These are phyloP conservation scores for Diutina siamensis DNA, from an alignment of 1,139 yeast species.

Conservation along the genomic window DNA sequence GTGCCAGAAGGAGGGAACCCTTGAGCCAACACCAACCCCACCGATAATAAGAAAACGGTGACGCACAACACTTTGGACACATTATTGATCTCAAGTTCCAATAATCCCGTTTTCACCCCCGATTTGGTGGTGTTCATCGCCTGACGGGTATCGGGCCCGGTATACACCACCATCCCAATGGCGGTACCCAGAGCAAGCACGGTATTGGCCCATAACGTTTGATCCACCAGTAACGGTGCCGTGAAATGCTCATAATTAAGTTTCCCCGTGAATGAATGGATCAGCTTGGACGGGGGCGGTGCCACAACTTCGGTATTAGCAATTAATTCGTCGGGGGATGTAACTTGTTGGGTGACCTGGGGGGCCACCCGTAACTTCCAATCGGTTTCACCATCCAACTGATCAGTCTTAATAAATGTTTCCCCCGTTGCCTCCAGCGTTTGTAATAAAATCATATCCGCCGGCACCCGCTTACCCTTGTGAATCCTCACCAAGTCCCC, in stretches of 20 bases:
- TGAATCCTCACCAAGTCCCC: slow-evolving; percentile 80
- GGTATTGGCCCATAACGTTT: slow-evolving; percentile 96
- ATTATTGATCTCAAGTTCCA: slow-evolving; percentile 83
- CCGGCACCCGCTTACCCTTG: slow-evolving; percentile 83
- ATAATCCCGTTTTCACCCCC: slow-evolving; percentile 81
- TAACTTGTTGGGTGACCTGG: slow-evolving; percentile 51
- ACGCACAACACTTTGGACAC: slow-evolving; percentile 81
- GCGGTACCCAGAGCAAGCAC: slow-evolving; percentile 92
- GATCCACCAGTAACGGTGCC: slow-evolving; percentile 71
- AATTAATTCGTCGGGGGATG: slow-evolving; percentile 21
- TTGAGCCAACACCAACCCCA: slow-evolving; percentile 65
- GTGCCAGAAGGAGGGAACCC: slow-evolving; percentile 51
- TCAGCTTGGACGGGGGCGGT: slow-evolving; percentile 71
- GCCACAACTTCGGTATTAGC: slow-evolving; percentile 46
- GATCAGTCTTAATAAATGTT: slow-evolving; percentile 91
- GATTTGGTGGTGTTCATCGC: slow-evolving; percentile 84
- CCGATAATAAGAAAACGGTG: slow-evolving; percentile 70
- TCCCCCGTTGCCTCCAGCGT: slow-evolving; percentile 70
- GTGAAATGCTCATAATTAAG: slow-evolving; percentile 43
- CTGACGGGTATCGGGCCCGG: slow-evolving; percentile 90
- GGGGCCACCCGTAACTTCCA: slow-evolving; percentile 88
- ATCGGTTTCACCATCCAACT: slow-evolving; percentile 97
- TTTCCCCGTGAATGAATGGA: slow-evolving; percentile 72
- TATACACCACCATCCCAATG: slow-evolving; percentile 76
- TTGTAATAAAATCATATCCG: slow-evolving; percentile 78